phyloP scores from a whole-genome alignment of 805 yeast species.

The Barnettozyma californica region DNA sequence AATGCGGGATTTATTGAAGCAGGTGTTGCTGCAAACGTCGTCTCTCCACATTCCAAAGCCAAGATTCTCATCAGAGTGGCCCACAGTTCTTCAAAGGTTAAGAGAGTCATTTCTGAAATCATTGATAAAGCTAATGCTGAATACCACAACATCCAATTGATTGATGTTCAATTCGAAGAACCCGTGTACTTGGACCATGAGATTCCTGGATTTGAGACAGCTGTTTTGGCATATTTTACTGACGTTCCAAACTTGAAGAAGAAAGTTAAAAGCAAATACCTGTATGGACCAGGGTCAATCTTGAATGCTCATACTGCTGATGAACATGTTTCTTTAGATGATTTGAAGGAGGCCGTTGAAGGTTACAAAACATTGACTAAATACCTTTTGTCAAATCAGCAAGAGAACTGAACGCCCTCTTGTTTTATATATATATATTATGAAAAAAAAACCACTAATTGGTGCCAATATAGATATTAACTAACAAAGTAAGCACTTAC shows the following conservation, averaged over 20 bases:
- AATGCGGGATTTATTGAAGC: slow-evolving; percentile 55
- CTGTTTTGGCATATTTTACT: slow-evolving; percentile 46
- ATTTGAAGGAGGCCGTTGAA: slow-evolving; percentile 43
- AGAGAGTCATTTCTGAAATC: slow-evolving; percentile 25
- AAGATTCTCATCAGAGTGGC: slow-evolving; percentile 50
- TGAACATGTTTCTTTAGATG: slow-evolving; percentile 45
- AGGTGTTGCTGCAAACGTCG: slow-evolving; percentile 63
- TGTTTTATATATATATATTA: too few species aligned
- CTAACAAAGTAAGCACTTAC: too few species aligned
- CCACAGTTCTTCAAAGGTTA: slow-evolving; percentile 35
- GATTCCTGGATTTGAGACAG: slow-evolving; percentile 59
- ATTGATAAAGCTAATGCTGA: slow-evolving; percentile 27
- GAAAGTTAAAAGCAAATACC: slow-evolving; percentile 33
- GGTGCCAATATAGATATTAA: too few species aligned
- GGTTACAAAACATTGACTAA: slow-evolving; percentile 38
- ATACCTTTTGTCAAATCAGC: slow-evolving; percentile 11
- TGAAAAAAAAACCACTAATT: too few species aligned
- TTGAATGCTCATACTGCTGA: slow-evolving; percentile 54
- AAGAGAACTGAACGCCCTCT: neutral
- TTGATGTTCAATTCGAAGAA: slow-evolving; percentile 28
- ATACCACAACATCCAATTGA: slow-evolving; percentile 20
- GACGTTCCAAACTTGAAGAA: slow-evolving; percentile 42
- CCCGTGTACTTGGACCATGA: slow-evolving; percentile 40
- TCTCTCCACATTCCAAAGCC: slow-evolving; percentile 55
- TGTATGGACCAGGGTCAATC: slow-evolving; percentile 67